Evolutionary conservation across 495 filamentous ascomycete species (phyloP), one percentile per base, ranked within the genome.

Genomic region (Astrocystis sublimbata): DNA sequence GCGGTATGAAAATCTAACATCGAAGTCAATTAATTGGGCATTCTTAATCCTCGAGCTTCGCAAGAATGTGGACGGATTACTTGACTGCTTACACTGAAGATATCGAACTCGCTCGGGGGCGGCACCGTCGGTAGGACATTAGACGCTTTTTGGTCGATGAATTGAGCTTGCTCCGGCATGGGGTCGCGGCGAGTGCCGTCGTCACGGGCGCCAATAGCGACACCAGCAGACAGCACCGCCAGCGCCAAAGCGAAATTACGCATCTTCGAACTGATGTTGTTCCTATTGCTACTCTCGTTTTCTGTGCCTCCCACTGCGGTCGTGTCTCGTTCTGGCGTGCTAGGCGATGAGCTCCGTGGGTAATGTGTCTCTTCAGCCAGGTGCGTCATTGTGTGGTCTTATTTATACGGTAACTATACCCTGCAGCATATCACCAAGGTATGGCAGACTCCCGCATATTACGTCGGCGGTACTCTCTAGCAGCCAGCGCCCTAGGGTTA

Each of bases 61-160:
- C 4, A 6, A 21, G 19, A n/a, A n/a, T n/a, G n/a, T n/a, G n/a
- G n/a, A n/a, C n/a, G n/a, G n/a, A 35, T 31, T 40, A 13, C 1
- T 10, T 1, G 6, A 19, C 61, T 62, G 35, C 65, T 63, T 62
- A 76, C 76, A 51, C 65, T 53, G 8, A 61, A 62, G 6, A 60
- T 62, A 26, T 73, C 72, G 8, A 65, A 60, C 19, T 66, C 61
- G 5, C 57, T 60, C 3, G 72, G 65, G 1, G 73, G 72, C 6
- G 65, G 62, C 10, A 77, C 74, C 2, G 50, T 55, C 6, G 65
- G 47, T 0, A 80, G 66, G 10, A 72, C 73, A 55, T 77, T 80
- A 62, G 76, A 77, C 15, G 66, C 68, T 55, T 76, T 78, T 57
- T 75, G 76, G 62, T 75, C 59, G 31, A 79, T 79, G 52, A 77